Evolutionary conservation across 2,329 filamentous ascomycete species (phyloP).

Genomic region (Emergomyces orientalis): DNA sequence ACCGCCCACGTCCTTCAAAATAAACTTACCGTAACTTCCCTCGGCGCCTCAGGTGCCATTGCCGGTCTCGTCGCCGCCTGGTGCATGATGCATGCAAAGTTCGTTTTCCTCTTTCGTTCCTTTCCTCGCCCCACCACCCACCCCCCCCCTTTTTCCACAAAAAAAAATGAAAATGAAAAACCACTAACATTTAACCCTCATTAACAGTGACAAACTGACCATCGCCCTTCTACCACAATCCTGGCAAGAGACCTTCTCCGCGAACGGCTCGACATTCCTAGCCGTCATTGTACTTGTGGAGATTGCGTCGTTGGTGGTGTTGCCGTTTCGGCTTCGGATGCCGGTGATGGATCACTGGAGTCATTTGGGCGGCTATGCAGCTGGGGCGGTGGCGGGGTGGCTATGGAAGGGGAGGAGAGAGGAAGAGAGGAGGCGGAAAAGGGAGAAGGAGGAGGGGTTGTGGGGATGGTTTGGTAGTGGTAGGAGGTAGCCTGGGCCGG

Average conservation of each 20-base stretch:
- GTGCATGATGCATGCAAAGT: constrained; percentile 41
- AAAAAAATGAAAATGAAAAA: neutral
- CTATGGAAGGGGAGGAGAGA: constrained; percentile 17
- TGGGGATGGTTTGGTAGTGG: constrained; percentile 8
- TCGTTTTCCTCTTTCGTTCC: constrained; percentile 12
- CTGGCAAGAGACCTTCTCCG: constrained; percentile 34
- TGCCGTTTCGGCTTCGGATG: constrained; percentile 20
- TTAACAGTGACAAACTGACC: constrained; percentile 32
- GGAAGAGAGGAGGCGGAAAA: constrained; percentile 14
- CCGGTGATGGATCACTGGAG: constrained; percentile 33
- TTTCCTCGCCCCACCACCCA: too few relatives aligned
- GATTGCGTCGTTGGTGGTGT: constrained; percentile 24
- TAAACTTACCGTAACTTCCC: constrained; percentile 37
- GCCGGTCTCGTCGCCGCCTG: constrained; percentile 43
- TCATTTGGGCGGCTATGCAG: constrained; percentile 35
- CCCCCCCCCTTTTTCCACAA: neutral
- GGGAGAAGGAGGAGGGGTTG: constrained; percentile 12
- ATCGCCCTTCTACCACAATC: constrained; percentile 34
- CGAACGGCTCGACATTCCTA: constrained; percentile 33
- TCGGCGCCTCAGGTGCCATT: constrained; percentile 45
- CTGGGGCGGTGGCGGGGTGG: constrained; percentile 25
- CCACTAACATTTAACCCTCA: neutral
- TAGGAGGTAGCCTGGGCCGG: neutral
- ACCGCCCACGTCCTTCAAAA: constrained; percentile 36
- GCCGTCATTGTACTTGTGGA: constrained; percentile 27